Evolutionary conservation across 2,329 filamentous ascomycete genomes (phyloP).

Genomic region (Aplosporella prunicola): DNA sequence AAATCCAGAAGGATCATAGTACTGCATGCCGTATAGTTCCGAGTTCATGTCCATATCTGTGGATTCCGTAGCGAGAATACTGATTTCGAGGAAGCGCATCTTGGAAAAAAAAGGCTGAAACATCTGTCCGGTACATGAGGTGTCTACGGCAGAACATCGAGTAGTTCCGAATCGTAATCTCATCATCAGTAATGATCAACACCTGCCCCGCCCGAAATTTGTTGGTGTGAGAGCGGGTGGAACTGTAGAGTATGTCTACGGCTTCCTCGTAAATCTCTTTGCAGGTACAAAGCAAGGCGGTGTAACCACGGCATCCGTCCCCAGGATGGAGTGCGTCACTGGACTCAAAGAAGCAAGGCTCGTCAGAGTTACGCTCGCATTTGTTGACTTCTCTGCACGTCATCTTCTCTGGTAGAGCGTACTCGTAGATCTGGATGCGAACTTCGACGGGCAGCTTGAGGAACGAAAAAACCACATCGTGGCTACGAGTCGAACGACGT

Average conservation of each 20-base stretch:
- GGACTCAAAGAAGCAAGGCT: neutral
- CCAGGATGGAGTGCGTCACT: neutral
- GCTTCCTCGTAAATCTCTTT: neutral
- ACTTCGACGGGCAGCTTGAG: neutral
- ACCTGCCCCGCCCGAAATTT: neutral
- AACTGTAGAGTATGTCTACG: neutral
- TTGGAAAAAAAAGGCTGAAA: neutral
- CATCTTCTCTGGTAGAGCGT: neutral
- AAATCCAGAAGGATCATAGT: neutral
- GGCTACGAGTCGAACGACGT: too few relatives aligned
- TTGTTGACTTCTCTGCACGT: neutral
- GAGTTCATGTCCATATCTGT: neutral
- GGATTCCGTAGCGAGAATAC: neutral
- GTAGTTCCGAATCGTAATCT: neutral
- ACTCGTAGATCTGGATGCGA: neutral
- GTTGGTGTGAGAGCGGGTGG: neutral
- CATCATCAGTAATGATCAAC: neutral
- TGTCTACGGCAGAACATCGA: slow-evolving; percentile 1
- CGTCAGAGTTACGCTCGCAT: neutral
- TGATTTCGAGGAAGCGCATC: neutral
- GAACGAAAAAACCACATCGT: too few relatives aligned
- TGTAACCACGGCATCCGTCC: neutral
- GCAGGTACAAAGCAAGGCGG: neutral
- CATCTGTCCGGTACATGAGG: neutral
- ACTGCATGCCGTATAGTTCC: too few relatives aligned